A percentile compares a stretch with the other conserved stretches of the same genome.
Evolutionary conservation across 371 early-diverging fungal species (phyloP).

Genomic region (Mortierella sp.): DNA sequence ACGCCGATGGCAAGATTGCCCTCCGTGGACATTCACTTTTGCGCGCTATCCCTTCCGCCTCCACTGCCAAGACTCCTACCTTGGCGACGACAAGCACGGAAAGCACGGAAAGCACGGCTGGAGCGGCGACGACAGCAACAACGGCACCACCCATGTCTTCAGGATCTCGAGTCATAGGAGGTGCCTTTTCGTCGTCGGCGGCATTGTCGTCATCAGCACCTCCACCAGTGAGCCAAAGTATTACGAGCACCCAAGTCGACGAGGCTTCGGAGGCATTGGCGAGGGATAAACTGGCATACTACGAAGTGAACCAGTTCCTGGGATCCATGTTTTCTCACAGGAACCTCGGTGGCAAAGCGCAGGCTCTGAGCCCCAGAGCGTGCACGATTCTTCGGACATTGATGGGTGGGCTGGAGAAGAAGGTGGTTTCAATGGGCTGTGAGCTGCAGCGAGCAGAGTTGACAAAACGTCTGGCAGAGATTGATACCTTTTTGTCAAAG

Average conservation of each 20-base stretch:
- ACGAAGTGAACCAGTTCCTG: constrained; percentile 41
- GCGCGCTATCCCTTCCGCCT: neutral
- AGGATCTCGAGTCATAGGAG: neutral
- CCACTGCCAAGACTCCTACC: neutral
- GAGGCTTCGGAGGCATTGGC: neutral
- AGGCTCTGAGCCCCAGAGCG: constrained; percentile 17
- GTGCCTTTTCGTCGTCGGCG: neutral
- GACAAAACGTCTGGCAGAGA: constrained; percentile 13
- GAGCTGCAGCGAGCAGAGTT: constrained; percentile 36
- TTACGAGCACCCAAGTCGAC: neutral
- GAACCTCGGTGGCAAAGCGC: neutral
- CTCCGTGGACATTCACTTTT: neutral
- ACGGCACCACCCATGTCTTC: neutral
- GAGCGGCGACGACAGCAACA: neutral
- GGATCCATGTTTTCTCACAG: constrained; percentile 21
- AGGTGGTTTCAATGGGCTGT: constrained; percentile 45
- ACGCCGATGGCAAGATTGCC: neutral
- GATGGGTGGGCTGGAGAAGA: constrained; percentile 29
- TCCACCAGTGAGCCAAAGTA: too few species aligned
- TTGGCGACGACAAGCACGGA: neutral
- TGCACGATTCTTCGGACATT: constrained; percentile 38
- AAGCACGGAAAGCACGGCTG: neutral
- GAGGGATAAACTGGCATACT: constrained; percentile 12
- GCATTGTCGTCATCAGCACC: neutral
- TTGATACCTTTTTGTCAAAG: neutral